A percentile compares a stretch with the other conserved stretches of the same genome.
These are phyloP conservation scores for Lentinula guzmanii DNA, from an alignment of 768 basidiomycete genomes.

Conservation along the genomic window DNA sequence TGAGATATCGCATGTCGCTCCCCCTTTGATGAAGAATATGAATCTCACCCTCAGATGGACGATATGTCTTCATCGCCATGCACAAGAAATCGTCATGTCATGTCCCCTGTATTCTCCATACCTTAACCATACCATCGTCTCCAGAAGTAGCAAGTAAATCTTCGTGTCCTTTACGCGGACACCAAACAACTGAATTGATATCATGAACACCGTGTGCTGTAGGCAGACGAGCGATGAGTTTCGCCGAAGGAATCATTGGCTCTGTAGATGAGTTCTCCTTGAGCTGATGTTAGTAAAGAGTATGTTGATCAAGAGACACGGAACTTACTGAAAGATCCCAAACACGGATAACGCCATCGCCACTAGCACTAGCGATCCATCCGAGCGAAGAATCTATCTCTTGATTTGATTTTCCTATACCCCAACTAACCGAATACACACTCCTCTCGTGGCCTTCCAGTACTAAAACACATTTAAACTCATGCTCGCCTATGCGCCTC, in stretches of 20 bases:
- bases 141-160: slow-evolving; percentile 76
- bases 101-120: slow-evolving; percentile 60
- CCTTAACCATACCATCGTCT: slow-evolving; percentile 75
- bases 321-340: slow-evolving; percentile 66
- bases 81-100: background rate
- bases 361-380: slow-evolving; percentile 79
- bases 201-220: slow-evolving; percentile 81
- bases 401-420: slow-evolving; percentile 28
- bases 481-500: slow-evolving; percentile 56
- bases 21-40: too few species aligned
- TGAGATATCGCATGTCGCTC: too few species aligned
- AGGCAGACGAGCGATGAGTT: slow-evolving; percentile 50
- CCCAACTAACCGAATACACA: slow-evolving; percentile 82
- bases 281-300: background rate
- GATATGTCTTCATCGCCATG: too few species aligned
- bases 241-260: slow-evolving; percentile 23
- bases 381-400: slow-evolving; percentile 45
- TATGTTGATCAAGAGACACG: background rate
- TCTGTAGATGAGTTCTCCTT: slow-evolving; percentile 21
- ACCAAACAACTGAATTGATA: slow-evolving; percentile 84
- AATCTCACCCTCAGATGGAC: too few species aligned
- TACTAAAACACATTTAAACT: slow-evolving; percentile 57
- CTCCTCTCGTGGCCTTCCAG: slow-evolving; percentile 65
- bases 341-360: slow-evolving; percentile 79
- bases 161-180: slow-evolving; percentile 56